These are phyloP conservation scores for Obba rivulosa DNA, from an alignment of 768 basidiomycete genomes.

Conservation along the genomic window DNA sequence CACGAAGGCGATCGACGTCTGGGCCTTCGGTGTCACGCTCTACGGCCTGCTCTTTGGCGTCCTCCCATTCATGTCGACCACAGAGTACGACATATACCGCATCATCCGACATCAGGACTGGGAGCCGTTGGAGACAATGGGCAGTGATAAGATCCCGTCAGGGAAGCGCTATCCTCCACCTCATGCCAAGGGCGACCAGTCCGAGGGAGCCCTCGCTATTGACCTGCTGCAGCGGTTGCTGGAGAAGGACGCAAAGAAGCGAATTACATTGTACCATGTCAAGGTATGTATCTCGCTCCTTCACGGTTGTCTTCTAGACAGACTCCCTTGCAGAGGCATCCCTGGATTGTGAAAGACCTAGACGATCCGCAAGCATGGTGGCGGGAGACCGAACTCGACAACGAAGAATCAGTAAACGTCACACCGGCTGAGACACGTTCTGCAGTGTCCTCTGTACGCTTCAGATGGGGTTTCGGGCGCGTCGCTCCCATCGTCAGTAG, in stretches of 20 bases:
- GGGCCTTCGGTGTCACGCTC: conserved; percentile 95
- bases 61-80: conserved; percentile 65
- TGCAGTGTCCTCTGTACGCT: conserved; percentile 63
- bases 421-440: conserved; percentile 73
- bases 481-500: conserved; percentile 37
- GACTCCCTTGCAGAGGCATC: conserved; percentile 39
- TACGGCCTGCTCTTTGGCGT: conserved; percentile 90
- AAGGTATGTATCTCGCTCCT: conserved; percentile 49
- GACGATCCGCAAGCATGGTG: conserved; percentile 69
- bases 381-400: conserved; percentile 47
- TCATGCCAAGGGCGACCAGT: conserved; percentile 24
- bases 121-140: conserved; percentile 63
- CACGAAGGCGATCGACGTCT: conserved; percentile 93
- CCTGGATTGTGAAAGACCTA: conserved; percentile 69
- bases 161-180: conserved; percentile 50
- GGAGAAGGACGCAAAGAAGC: conserved; percentile 68
- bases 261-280: conserved; percentile 76
- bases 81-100: conserved; percentile 74
- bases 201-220: conserved; percentile 60
- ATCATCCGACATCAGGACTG: conserved; percentile 78
- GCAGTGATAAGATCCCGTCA: conserved; percentile 58
- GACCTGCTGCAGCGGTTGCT: conserved; percentile 70
- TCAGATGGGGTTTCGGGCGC: conserved; percentile 54
- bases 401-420: conserved; percentile 48
- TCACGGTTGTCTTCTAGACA: neutral